Evolutionary conservation across 129 eudicot genomes (phyloP).

Genomic region (Flaveria bidentis): DNA sequence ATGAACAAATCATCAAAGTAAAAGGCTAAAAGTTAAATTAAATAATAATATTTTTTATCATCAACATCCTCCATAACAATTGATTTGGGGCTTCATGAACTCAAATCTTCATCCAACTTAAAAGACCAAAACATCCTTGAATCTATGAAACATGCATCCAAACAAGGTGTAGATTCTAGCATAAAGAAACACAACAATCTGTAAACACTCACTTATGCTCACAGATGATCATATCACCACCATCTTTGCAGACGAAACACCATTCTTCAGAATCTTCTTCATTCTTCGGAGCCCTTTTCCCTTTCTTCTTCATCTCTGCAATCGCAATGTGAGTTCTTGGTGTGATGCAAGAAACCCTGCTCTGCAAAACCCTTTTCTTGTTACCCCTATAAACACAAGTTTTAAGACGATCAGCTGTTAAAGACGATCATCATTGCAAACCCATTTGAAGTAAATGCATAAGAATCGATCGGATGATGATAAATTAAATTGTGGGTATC

Average conservation of each 20-base stretch:
- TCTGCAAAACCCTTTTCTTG: slow-evolving; percentile 15
- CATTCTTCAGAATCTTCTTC: slow-evolving; percentile 66
- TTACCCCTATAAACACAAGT: not conserved
- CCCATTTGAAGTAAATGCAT: slow-evolving; percentile 18
- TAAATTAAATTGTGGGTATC: not conserved
- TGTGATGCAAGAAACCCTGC: not conserved
- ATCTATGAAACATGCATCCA: slow-evolving; percentile 23
- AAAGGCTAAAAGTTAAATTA: slow-evolving; percentile 6
- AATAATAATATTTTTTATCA: not conserved
- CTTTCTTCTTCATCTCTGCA: slow-evolving; percentile 35
- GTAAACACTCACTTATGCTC: slow-evolving; percentile 59
- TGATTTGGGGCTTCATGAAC: not conserved
- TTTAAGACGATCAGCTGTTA: slow-evolving; percentile 1
- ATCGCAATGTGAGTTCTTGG: not conserved
- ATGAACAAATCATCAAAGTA: slow-evolving; percentile 12
- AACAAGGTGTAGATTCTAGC: slow-evolving; percentile 1
- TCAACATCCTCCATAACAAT: not conserved
- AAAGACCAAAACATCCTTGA: slow-evolving; percentile 38
- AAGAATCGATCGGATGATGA: not conserved
- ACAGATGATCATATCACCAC: slow-evolving; percentile 60
- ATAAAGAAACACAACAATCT: not conserved
- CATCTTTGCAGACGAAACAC: slow-evolving; percentile 85
- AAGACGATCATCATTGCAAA: slow-evolving; percentile 1
- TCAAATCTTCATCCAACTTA: not conserved
- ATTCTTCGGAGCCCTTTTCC: slow-evolving; percentile 23